phyloP scores from a whole-genome alignment of 2,329 filamentous ascomycete genomes.

The Fonsecaea erecta region DNA sequence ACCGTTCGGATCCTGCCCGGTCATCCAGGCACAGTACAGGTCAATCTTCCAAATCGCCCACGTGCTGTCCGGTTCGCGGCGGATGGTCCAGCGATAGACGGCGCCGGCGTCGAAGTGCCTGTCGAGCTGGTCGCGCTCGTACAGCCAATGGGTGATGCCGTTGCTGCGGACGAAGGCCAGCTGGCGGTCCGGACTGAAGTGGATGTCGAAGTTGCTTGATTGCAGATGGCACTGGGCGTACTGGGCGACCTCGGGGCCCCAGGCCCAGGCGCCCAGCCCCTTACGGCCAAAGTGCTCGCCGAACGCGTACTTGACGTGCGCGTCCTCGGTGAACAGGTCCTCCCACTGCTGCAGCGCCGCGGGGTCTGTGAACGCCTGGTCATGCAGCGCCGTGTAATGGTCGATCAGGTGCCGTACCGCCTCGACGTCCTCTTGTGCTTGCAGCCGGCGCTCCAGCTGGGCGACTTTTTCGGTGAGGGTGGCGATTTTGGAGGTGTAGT shows the following conservation, averaged over 20 bases:
- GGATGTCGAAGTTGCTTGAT: constrained; percentile 6
- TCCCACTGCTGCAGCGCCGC: constrained; percentile 16
- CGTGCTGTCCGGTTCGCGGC: constrained; percentile 7
- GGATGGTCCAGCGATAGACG: constrained; percentile 15
- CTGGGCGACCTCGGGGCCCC: constrained; percentile 3
- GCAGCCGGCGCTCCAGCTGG: background rate
- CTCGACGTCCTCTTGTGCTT: constrained; percentile 1
- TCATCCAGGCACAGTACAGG: constrained; percentile 15
- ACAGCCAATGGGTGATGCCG: constrained; percentile 7
- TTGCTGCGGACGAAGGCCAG: background rate
- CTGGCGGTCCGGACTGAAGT: background rate
- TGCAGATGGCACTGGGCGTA: constrained; percentile 5
- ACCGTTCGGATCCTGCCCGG: background rate
- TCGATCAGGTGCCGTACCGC: constrained; percentile 4
- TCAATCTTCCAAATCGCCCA: constrained; percentile 22
- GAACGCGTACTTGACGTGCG: constrained; percentile 15
- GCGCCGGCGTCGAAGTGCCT: background rate
- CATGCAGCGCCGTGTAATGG: constrained; percentile 10
- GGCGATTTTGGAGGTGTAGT: background rate
- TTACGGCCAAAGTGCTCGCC: constrained; percentile 10
- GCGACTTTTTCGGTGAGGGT: background rate
- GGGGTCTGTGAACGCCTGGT: constrained; percentile 4
- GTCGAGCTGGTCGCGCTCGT: constrained; percentile 12
- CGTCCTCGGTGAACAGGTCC: constrained; percentile 21
- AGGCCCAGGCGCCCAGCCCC: constrained; percentile 14